Base-by-base conservation (phyloP, 1,284 basidiomycete species). In the Chalciporus piperatoides region DNA sequence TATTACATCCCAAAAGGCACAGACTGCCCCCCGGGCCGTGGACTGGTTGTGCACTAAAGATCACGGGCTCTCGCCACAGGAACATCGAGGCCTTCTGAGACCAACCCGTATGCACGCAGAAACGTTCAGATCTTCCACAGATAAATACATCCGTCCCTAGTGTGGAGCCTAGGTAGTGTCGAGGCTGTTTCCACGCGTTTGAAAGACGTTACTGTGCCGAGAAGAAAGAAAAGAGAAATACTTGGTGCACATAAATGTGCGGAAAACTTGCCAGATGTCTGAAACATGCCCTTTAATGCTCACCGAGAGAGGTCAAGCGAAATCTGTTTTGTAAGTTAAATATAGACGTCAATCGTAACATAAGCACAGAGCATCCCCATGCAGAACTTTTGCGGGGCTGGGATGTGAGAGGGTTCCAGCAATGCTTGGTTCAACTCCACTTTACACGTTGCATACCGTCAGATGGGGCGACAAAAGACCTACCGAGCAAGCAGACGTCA, bases 391-490 rank as follows among this genome's bases (percentile, higher is more conserved):
- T 19, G 19, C 19, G 19, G 19, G 19, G 19, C 19, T 19, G 19
- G 19, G 19, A 19, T 19, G 19, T 19, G 19, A 19, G 19, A 19
- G 19, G 19, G 19, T 19, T 19, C 11, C 33, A 33, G 21, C 42
- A 40, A 28, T 38, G n/a, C n/a, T n/a, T n/a, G 11, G n/a, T 25
- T 19, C 7, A 15, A 38, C n/a, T 11, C 27, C 14, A 7, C 19
- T 40, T 64, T 35, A 66, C 43, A 62, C 41, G 36, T 2, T 50
- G 48, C 66, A 68, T n/a, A 68, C 55, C 3, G 68, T 65, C 12
- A 70, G 39, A 49, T 68, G 62, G 3, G 67, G 65, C 14, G 68
- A 63, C 43, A 66, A 41, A 43, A 67, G 50, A 30, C 65, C 68
- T 67, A 15, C n/a, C 33, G n/a, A 15, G 37, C 30, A 32, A 46